Evolutionary conservation across 352 stramenopile species (phyloP), one percentile per base, ranked within the genome.

Genomic region (Phytophthora pisi): DNA sequence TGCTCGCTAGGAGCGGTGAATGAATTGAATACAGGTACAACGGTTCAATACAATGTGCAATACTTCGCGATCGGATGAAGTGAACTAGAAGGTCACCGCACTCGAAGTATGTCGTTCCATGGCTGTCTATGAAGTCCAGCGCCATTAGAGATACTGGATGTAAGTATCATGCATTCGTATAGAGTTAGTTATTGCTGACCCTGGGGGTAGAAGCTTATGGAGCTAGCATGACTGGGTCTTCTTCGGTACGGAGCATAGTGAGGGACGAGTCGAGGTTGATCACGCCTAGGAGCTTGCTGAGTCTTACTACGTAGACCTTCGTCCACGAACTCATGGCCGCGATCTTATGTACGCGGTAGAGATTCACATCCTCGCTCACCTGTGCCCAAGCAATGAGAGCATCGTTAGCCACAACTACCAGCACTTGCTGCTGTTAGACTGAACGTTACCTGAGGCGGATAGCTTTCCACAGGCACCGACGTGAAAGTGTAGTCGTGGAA

Each of bases 261-360:
- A 91, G 74, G 49, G 82, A 91, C 6, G 75, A 75, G 30, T 90
- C 84, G 5, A 94, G 65, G 50, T 94, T 91, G 64, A 95, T 66
- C 30, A 92, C 81, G 13, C 88, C 88, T 1, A 93, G 57, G 9
- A 95, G 59, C 43, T 87, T 82, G 64, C 88, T 87, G 51, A 84
- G 60, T 68, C 88, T 88, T 23, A 88, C 81, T 16, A 95, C 88
- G 70, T 93, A 95, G 7, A 95, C 85, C 50, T 95, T 86, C 13
- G 88, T 93, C 88, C 86, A 93, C 70, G 91, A 82, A 49, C 79
- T 88, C 73, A 93, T 91, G 5, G 86, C 79, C 15, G 88, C 85
- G 52, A 89, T 80, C 51, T 91, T 89, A 66, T 93, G 86, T 16
- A 95, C 83, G 15, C 84, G 82, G 56, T 78, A 87, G 13, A 95